Evolutionary conservation across 305 asterid species (phyloP).

Genomic region (Solanum chacoense): DNA sequence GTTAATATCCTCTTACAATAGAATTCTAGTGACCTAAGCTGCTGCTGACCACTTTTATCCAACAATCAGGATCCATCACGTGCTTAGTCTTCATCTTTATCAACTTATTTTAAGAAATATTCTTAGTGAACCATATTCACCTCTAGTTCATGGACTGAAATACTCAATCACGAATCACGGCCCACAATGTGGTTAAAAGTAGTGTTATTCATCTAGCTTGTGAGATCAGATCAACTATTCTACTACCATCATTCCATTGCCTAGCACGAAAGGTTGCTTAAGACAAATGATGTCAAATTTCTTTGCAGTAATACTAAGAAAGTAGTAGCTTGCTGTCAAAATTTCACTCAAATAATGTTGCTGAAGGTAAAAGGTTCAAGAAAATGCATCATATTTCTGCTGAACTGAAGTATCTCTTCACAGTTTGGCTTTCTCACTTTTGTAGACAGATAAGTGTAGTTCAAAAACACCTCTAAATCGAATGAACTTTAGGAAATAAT

Average conservation of each 20-base stretch:
- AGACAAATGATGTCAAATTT: background rate
- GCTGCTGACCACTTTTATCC: no score
- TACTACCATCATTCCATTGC: background rate
- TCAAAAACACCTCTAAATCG: background rate
- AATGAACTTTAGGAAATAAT: background rate
- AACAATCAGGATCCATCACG: background rate
- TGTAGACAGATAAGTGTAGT: background rate
- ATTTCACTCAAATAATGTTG: background rate
- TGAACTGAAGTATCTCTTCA: background rate
- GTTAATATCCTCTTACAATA: background rate
- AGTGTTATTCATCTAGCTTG: background rate
- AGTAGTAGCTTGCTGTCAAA: background rate
- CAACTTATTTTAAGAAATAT: background rate
- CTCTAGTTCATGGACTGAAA: background rate
- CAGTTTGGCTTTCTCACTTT: background rate
- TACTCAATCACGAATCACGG: background rate
- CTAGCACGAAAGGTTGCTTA: background rate
- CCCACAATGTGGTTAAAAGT: background rate
- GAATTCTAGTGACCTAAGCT: background rate
- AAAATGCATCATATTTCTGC: background rate
- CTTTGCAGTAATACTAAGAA: background rate
- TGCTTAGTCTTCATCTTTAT: background rate
- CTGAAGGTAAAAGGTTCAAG: background rate
- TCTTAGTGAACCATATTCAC: background rate
- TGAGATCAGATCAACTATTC: background rate